Evolutionary conservation across 163 green algal species (phyloP).

Genomic region (Scenedesmus sp.): DNA sequence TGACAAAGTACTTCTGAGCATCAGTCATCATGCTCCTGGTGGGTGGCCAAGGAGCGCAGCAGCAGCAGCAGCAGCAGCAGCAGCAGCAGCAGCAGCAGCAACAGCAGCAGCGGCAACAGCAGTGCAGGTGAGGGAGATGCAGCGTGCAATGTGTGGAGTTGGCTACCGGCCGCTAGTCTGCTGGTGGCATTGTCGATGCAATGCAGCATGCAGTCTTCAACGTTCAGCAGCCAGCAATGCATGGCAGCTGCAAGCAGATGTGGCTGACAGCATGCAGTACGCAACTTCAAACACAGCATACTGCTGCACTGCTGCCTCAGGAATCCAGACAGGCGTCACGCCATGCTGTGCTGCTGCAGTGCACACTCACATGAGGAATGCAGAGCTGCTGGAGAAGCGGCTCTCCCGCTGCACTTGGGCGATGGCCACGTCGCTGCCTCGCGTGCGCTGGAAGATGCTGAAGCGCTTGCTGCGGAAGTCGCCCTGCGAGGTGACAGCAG

Average conservation of each 20-base stretch:
- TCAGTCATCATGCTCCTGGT: slow-evolving; percentile 41
- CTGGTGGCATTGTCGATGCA: background rate
- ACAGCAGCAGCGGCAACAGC: background rate
- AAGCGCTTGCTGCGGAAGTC: slow-evolving; percentile 36
- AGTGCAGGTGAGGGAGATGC: no score
- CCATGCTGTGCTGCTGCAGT: background rate
- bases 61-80: background rate
- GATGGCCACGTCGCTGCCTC: background rate
- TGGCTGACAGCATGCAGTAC: background rate
- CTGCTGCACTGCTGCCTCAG: background rate
- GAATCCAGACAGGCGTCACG: background rate
- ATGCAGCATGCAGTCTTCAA: no score
- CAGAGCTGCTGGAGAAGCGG: background rate
- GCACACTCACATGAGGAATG: slow-evolving; percentile 31
- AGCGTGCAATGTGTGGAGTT: no score
- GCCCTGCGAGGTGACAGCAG: slow-evolving; percentile 12
- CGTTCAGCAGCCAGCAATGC: no score
- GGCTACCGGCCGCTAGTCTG: no score
- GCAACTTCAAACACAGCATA: background rate
- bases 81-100: background rate
- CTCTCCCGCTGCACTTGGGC: slow-evolving; percentile 13
- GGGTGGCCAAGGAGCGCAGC: background rate
- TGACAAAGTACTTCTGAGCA: slow-evolving; percentile 47
- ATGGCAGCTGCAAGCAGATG: no score
- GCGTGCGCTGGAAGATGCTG: slow-evolving; percentile 11